Evolutionary conservation across 148 eudicot species (phyloP), one percentile per base, ranked within the genome.

Genomic region (Spergularia marina): DNA sequence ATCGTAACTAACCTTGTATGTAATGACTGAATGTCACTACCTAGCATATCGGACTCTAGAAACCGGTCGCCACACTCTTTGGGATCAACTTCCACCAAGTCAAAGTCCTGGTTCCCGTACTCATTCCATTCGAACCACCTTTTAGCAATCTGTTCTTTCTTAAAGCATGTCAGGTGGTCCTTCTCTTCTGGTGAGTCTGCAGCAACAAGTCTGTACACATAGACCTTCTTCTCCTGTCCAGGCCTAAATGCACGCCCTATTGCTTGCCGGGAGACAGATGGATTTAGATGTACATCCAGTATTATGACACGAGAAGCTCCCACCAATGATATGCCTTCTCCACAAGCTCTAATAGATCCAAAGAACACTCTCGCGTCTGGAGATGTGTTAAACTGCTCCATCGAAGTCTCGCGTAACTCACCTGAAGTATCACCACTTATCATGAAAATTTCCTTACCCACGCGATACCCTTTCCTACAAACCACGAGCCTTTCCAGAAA

Each of bases 191-290:
- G 96, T 0, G 98, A 85, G 11, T 84, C 89, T 1, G 97, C 85
- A 68, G 97, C 95, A 47, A 94, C 88, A 79, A 94, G 76, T 62
- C 97, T 69, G 49, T 94, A 94, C 0, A 84, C 72, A 60, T 75
- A 86, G 2, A 94, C 97, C 74, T 90, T 94, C 83, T 82, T 90
- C 73, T 39, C 83, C 78, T 94, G 98, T 36, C 97, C 96, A 10
- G 98, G 98, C 57, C 97, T 84, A 76, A 91, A 94, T 14, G 98
- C 98, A 39, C 97, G 95, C 6, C 98, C 98, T 55, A 94, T 83
- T 34, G 98, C 98, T 84, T 94, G 98, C 72, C 97, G 95, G 16
- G 98, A 89, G 0, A 94, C 97, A 0, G 98, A 94, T 1, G 97
- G 94, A 73, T 94, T 94, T 40, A 91, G 54, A 61, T 87, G 98